Conservation (phyloP, 2,329 filamentous ascomycete genomes). For the Epichloe sylvatica region DNA sequence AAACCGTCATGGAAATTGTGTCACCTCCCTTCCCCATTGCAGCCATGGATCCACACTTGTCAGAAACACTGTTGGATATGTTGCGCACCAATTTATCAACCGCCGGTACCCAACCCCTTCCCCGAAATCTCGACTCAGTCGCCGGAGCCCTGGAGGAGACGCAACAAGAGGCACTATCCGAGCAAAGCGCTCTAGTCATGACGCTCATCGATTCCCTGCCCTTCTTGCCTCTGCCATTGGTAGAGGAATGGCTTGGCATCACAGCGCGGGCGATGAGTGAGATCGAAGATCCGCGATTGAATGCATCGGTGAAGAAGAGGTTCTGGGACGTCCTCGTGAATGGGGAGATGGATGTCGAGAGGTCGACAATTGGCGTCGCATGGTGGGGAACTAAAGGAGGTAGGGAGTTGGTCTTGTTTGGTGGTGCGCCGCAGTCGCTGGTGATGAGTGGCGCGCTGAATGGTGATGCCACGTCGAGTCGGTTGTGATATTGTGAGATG, state of each 20-base stretch:
- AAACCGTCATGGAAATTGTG: conserved; percentile 68
- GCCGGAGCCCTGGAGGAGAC: conserved; percentile 14
- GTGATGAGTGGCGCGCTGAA: conserved; percentile 43
- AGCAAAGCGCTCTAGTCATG: conserved; percentile 63
- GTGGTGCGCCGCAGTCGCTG: conserved; percentile 11
- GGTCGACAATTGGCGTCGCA: conserved; percentile 60
- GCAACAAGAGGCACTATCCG: conserved; percentile 39
- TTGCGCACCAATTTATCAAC: conserved; percentile 45
- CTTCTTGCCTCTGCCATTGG: conserved; percentile 50
- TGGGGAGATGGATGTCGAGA: conserved; percentile 80
- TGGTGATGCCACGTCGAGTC: conserved; percentile 18
- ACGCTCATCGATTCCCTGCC: conserved; percentile 69
- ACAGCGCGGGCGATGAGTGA: conserved; percentile 53
- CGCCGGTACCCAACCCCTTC: conserved; percentile 31
- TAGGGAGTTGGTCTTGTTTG: conserved; percentile 34
- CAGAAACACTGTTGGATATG: conserved; percentile 68
- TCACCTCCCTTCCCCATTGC: conserved; percentile 66
- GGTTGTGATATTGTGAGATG: conserved; percentile 17
- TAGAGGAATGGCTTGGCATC: conserved; percentile 71
- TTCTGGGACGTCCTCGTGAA: conserved; percentile 69
- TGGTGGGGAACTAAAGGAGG: conserved; percentile 64
- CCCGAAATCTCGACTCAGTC: conserved; percentile 24
- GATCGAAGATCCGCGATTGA: conserved; percentile 47
- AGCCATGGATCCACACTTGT: conserved; percentile 59
- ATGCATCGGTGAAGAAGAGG: conserved; percentile 50